Percentiles rank a stretch among this genome's conserved stretches.
These are phyloP conservation scores for Rhynchosporium agropyri DNA, from an alignment of 2,329 filamentous ascomycete genomes.

Conservation along the genomic window DNA sequence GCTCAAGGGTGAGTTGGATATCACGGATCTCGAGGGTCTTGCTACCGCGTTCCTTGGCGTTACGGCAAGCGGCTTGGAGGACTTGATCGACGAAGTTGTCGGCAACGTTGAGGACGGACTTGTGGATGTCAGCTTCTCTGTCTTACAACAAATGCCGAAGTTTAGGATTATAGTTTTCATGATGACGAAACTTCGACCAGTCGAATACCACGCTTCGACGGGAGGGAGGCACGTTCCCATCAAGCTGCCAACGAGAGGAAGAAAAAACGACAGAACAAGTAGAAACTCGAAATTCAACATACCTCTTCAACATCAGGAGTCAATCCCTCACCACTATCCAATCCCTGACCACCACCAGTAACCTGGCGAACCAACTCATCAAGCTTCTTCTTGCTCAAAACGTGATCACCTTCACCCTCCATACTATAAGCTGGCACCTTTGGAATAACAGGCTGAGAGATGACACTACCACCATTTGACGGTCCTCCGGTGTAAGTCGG, in stretches of 20 bases:
- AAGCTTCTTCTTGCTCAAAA: constrained; percentile 97
- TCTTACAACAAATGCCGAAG: background rate
- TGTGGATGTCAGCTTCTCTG: constrained; percentile 23
- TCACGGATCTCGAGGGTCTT: constrained; percentile 89
- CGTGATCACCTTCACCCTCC: constrained; percentile 87
- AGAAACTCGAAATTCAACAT: constrained; percentile 42
- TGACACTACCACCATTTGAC: constrained; percentile 73
- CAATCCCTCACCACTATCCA: constrained; percentile 74
- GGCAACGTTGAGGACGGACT: constrained; percentile 86
- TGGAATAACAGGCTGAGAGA: constrained; percentile 82
- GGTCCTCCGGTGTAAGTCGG: constrained; percentile 83
- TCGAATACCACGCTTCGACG: background rate
- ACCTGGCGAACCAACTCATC: constrained; percentile 95
- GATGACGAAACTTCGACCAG: no score
- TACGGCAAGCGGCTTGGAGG: constrained; percentile 81
- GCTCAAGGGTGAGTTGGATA: constrained; percentile 79
- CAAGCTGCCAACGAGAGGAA: no score
- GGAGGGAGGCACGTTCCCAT: constrained; percentile 2
- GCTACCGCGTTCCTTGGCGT: constrained; percentile 89
- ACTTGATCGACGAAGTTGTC: constrained; percentile 96
- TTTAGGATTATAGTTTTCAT: background rate
- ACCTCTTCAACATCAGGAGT: constrained; percentile 97
- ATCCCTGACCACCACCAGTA: constrained; percentile 74
- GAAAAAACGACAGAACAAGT: background rate
- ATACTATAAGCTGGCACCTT: constrained; percentile 83